phyloP scores from a whole-genome alignment of 2,329 filamentous ascomycete species.

The Aspergillus brunneoviolaceus region DNA sequence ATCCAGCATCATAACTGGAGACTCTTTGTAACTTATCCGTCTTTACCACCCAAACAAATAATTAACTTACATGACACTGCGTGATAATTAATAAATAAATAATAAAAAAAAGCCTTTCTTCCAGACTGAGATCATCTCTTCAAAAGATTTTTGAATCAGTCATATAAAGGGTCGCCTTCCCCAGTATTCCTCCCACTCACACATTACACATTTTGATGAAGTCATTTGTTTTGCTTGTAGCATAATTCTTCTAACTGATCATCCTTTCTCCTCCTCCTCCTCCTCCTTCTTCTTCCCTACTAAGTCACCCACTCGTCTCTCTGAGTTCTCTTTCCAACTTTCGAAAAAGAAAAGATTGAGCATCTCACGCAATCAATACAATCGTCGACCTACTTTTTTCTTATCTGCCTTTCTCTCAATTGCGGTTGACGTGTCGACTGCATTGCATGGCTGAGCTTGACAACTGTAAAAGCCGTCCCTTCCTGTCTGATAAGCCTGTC shows the following conservation, averaged over 20 bases:
- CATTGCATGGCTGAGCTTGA: slow-evolving; percentile 13
- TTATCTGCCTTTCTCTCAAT: neutral
- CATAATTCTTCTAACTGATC: neutral
- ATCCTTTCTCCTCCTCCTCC: neutral
- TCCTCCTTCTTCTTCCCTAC: neutral
- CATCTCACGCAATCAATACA: neutral
- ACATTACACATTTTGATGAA: neutral
- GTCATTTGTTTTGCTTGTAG: neutral
- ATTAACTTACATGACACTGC: neutral
- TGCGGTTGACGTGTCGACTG: slow-evolving; percentile 7
- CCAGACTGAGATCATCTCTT: neutral
- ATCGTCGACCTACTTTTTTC: neutral
- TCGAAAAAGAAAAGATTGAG: too few species aligned
- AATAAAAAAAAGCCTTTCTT: neutral
- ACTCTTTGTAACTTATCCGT: neutral
- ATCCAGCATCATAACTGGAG: neutral
- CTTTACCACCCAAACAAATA: neutral
- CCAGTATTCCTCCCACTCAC: neutral
- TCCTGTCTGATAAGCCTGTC: neutral
- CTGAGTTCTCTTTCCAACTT: too few species aligned
- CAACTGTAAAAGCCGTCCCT: neutral
- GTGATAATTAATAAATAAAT: neutral
- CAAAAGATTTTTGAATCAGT: neutral
- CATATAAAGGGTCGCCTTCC: slow-evolving; percentile 1
- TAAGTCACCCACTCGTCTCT: neutral